Conservation (phyloP, 257 asterid genomes). For the Thymus quinquecostatus region DNA sequence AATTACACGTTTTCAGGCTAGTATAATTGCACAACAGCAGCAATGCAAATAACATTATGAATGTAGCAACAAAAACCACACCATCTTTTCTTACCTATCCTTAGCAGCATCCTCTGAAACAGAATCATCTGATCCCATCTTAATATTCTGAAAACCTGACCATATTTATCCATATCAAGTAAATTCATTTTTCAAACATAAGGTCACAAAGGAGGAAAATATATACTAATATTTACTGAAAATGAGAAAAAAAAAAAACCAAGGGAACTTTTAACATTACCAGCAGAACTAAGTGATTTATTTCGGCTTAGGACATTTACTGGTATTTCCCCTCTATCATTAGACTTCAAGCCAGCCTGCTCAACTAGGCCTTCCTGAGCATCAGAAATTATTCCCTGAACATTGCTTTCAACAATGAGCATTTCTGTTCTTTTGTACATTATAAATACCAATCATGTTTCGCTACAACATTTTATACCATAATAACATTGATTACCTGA, state of each 20-base stretch:
- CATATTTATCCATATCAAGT: slow-evolving; percentile 31
- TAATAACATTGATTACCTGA: slow-evolving; percentile 50
- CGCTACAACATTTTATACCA: slow-evolving; percentile 12
- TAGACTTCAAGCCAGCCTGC: slow-evolving; percentile 40
- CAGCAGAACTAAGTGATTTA: slow-evolving; percentile 57
- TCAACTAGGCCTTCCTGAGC: slow-evolving; percentile 52
- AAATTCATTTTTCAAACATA: slow-evolving; percentile 7
- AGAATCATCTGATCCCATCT: slow-evolving; percentile 52
- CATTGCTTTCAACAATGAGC: slow-evolving; percentile 39
- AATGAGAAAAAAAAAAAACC: background rate
- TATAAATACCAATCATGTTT: slow-evolving; percentile 10
- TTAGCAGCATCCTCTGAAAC: slow-evolving; percentile 52
- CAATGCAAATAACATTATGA: slow-evolving; percentile 5
- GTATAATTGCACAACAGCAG: slow-evolving; percentile 7
- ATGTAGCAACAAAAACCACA: slow-evolving; percentile 5
- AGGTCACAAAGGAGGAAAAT: background rate
- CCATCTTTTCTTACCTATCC: slow-evolving; percentile 58
- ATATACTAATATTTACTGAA: background rate
- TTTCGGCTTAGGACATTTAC: slow-evolving; percentile 55
- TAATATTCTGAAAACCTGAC: slow-evolving; percentile 55
- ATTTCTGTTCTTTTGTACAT: slow-evolving; percentile 31
- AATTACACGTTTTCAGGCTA: background rate
- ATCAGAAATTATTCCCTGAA: slow-evolving; percentile 60
- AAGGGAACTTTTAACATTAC: slow-evolving; percentile 32
- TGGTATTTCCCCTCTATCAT: slow-evolving; percentile 46